Evolutionary conservation across 2,329 filamentous ascomycete species (phyloP).

Genomic region (Cercospora sp.): DNA sequence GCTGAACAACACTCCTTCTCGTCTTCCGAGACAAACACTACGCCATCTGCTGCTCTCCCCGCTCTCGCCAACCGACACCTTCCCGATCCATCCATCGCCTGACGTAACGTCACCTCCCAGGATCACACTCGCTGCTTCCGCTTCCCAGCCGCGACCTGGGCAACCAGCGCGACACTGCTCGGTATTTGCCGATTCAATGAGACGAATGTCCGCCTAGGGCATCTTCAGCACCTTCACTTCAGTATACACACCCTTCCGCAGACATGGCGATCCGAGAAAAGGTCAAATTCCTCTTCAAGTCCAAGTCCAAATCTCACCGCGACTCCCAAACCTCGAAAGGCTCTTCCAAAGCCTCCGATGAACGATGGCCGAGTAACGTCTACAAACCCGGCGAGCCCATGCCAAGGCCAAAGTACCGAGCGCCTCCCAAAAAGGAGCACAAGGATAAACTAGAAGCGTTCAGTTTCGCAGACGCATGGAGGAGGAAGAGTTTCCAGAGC

Average conservation of each 20-base stretch:
- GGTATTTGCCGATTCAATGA: background rate
- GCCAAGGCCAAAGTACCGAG: conserved; percentile 53
- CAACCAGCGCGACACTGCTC: background rate
- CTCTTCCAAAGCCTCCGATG: conserved; percentile 33
- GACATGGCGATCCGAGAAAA: conserved; percentile 50
- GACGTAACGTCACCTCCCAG: background rate
- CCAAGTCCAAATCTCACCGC: conserved; percentile 37
- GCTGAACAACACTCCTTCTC: background rate
- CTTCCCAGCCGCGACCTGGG: background rate
- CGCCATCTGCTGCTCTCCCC: background rate
- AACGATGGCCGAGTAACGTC: conserved; percentile 46
- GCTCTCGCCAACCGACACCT: background rate
- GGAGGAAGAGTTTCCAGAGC: conserved; percentile 46
- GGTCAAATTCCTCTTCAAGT: conserved; percentile 47
- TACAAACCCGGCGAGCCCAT: conserved; percentile 55
- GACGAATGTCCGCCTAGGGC: background rate
- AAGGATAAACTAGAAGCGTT: conserved; percentile 52
- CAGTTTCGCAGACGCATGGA: conserved; percentile 50
- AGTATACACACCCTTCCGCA: background rate
- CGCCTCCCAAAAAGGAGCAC: conserved; percentile 52
- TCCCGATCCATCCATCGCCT: background rate
- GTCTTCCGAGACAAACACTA: background rate
- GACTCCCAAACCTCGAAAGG: conserved; percentile 32
- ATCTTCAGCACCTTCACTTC: background rate
- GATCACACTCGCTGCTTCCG: background rate